phyloP scores from a whole-genome alignment of 495 filamentous ascomycete species.

The Neurospora sp. region DNA sequence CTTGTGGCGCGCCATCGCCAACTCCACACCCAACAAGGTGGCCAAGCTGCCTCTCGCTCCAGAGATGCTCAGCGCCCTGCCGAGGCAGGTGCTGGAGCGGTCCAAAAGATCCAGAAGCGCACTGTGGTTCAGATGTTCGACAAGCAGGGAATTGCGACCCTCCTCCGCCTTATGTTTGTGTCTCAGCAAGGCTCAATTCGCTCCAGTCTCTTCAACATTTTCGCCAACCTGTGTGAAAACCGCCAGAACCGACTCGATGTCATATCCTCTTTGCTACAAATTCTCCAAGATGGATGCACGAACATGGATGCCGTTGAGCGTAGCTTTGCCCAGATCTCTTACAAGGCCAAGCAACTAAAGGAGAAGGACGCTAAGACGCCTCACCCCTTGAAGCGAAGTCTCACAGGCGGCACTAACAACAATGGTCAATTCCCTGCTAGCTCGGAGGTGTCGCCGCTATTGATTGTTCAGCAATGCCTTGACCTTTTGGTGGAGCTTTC shows the following conservation, averaged over 20 bases:
- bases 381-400: conserved; percentile 59
- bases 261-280: conserved; percentile 84
- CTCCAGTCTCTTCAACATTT: conserved; percentile 69
- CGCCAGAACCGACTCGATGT: conserved; percentile 89
- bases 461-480: conserved; percentile 94
- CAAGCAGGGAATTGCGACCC: conserved; percentile 85
- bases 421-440: conserved; percentile 41
- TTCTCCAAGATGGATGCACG: conserved; percentile 90
- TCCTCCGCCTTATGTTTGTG: conserved; percentile 95
- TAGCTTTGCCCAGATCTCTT: conserved; percentile 84
- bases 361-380: conserved; percentile 65
- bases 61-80: conserved; percentile 19
- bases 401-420: conserved; percentile 29
- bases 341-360: conserved; percentile 75
- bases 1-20: conserved; percentile 22
- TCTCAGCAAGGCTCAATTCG: conserved; percentile 72
- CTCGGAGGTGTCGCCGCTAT: conserved; percentile 78
- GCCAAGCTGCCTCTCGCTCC: conserved; percentile 10
- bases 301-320: conserved; percentile 91
- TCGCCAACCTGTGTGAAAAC: conserved; percentile 85
- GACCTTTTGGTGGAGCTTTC: conserved; percentile 70
- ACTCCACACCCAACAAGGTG: conserved; percentile 2
- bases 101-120: conserved; percentile 57
- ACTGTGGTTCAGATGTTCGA: conserved; percentile 93
- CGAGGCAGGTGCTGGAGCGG: conserved; percentile 17